These are phyloP conservation scores for Leccinum uliginosum DNA, from an alignment of 768 basidiomycete genomes.

Conservation along the genomic window DNA sequence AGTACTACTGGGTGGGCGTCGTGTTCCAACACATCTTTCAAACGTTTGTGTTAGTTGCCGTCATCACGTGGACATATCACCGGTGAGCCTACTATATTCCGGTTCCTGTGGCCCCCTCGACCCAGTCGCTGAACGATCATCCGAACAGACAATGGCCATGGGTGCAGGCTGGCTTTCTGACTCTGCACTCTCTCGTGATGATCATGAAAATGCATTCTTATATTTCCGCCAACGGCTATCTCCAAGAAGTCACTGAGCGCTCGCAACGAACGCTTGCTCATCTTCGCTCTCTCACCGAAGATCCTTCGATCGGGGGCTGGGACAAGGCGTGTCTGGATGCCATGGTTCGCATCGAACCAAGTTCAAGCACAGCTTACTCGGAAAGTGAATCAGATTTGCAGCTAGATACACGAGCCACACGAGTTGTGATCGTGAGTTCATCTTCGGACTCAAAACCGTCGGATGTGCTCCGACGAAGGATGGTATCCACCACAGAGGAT, in stretches of 20 bases:
- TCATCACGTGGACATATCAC: slow-evolving; percentile 89
- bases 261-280: slow-evolving; percentile 39
- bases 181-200: slow-evolving; percentile 83
- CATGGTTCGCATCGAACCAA: slow-evolving; percentile 32
- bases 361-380: slow-evolving; percentile 19
- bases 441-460: slow-evolving; percentile 53
- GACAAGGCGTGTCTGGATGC: slow-evolving; percentile 55
- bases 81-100: slow-evolving; percentile 38
- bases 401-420: slow-evolving; percentile 43
- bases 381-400: slow-evolving; percentile 12
- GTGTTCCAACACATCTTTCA: slow-evolving; percentile 81
- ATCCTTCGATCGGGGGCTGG: slow-evolving; percentile 56
- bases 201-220: slow-evolving; percentile 98
- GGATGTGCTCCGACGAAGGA: slow-evolving; percentile 52
- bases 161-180: slow-evolving; percentile 93
- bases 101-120: neutral
- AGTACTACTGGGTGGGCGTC: slow-evolving; percentile 72
- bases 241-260: slow-evolving; percentile 51
- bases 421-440: slow-evolving; percentile 42
- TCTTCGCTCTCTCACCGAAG: slow-evolving; percentile 44
- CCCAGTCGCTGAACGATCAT: neutral
- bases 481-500: slow-evolving; percentile 34
- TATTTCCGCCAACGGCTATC: slow-evolving; percentile 80
- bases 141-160: slow-evolving; percentile 85
- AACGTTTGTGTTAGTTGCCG: slow-evolving; percentile 61